Base-by-base conservation (phyloP, 495 filamentous ascomycete genomes). In the Chaetomium cochliodes region DNA sequence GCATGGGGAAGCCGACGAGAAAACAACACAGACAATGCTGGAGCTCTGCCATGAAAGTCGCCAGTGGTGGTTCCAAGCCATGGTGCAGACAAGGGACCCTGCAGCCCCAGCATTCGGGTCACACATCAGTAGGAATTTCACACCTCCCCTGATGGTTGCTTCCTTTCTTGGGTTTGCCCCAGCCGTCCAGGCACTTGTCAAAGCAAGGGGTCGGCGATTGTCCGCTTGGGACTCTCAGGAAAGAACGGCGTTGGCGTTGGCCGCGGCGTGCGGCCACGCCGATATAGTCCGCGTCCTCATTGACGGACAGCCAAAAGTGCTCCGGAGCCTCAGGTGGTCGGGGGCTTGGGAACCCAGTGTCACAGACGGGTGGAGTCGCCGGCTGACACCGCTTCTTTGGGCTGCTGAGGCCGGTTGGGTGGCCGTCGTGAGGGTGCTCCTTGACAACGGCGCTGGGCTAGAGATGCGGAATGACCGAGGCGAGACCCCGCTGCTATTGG, bases 211-310 rank as follows among this genome's bases (percentile, higher is more conserved):
- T 16, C 39, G 39, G 16, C 25, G 37, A n/a, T 15, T 56, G 20
- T 28, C 22, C 3, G 39, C 37, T 18, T 11, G 18, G 7, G 61
- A 63, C 37, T 16, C 3, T 12, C 5, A 16, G 6, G 61, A n/a
- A 7, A 42, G 39, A 13, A 55, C 61, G 3, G 61, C 61, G 6
- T 23, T 56, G 22, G 25, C 23, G 18, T 63, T 51, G 61, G 61
- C 61, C 23, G 61, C 39, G 11, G 41, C 8, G 4, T 49, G 20
- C 33, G 51, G 39, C 23, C 50, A 30, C 26, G 4, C 7, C 37
- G 61, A 63, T 5, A 51, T 56, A 11, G 49, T 25, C 5, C 2
- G 8, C 8, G 22, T 49, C 13, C 12, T 63, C 2, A 33, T 63
- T 16, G 52, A 63, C n/a, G 37, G 39, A 2, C 41, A 33, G 7